Percentiles rank a stretch among this genome's conserved stretches.
Evolutionary conservation across 768 basidiomycete species (phyloP).

Genomic region (Fomitopsis serialis): DNA sequence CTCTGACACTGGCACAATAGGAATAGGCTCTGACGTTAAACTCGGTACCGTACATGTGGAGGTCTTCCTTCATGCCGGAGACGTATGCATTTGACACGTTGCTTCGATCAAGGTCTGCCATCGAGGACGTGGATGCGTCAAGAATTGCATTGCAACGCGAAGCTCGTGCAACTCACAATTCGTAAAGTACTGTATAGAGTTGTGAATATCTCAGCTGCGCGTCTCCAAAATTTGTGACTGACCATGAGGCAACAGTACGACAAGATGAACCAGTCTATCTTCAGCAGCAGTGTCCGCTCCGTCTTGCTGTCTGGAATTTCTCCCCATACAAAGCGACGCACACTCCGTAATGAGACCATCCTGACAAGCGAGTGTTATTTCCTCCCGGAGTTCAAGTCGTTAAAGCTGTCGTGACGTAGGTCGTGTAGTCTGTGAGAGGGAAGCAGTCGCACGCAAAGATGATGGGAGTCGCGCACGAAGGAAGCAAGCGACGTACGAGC

Average conservation of each 20-base stretch:
- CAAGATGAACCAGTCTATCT: conserved; percentile 61
- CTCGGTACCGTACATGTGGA: conserved; percentile 58
- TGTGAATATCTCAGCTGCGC: background rate
- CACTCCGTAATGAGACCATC: background rate
- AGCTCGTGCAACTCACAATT: conserved; percentile 41
- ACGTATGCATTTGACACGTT: conserved; percentile 73
- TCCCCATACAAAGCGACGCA: conserved; percentile 30
- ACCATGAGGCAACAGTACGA: conserved; percentile 72
- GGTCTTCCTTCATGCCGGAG: conserved; percentile 74
- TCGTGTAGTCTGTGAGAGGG: background rate
- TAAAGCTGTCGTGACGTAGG: background rate
- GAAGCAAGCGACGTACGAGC: no score
- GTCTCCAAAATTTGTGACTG: background rate
- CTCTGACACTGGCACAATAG: background rate
- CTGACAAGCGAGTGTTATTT: background rate
- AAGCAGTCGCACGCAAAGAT: no score
- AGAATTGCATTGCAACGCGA: background rate
- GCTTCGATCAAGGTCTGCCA: conserved; percentile 57
- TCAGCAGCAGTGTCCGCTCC: conserved; percentile 50
- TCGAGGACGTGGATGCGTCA: background rate
- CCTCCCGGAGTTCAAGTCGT: background rate
- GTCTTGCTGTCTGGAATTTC: conserved; percentile 32
- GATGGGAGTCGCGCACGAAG: no score
- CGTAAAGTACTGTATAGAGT: conserved; percentile 47
- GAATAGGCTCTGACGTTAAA: conserved; percentile 40